Conservation (phyloP, 805 yeast genomes). For the Saturnispora mendoncae region DNA sequence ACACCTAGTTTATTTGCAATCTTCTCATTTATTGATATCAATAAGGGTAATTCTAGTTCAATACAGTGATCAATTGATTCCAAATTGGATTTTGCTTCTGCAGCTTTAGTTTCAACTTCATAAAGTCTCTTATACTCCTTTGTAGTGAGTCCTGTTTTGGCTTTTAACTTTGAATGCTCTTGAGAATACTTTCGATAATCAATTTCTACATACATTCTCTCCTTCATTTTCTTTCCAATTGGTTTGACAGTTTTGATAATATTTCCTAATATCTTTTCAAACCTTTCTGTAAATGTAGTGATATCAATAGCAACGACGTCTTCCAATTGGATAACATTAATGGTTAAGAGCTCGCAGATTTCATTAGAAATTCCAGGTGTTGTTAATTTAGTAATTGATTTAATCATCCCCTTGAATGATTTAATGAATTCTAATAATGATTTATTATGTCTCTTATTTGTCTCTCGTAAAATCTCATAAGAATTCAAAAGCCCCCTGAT, state of each 20-base stretch:
- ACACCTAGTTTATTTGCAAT: constrained; percentile 28
- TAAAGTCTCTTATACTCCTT: constrained; percentile 31
- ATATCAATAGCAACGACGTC: not conserved
- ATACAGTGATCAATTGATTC: constrained; percentile 31
- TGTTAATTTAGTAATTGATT: not conserved
- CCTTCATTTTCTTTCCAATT: constrained; percentile 21
- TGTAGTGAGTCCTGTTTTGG: constrained; percentile 23
- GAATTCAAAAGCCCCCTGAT: constrained; percentile 10
- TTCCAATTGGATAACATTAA: not conserved
- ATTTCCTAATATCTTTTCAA: not conserved
- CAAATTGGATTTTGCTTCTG: constrained; percentile 29
- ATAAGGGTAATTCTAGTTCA: constrained; percentile 39
- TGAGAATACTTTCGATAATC: constrained; percentile 18
- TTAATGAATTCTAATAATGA: constrained; percentile 2
- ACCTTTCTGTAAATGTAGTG: constrained; percentile 1
- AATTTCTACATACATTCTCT: constrained; percentile 18
- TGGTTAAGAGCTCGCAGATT: not conserved
- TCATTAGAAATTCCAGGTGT: not conserved
- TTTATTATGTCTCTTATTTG: constrained; percentile 13
- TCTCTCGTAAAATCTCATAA: constrained; percentile 13
- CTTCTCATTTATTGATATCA: constrained; percentile 28
- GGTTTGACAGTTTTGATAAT: constrained; percentile 13
- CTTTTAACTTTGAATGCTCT: constrained; percentile 16
- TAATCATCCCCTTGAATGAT: constrained; percentile 1
- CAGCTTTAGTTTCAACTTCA: constrained; percentile 26